Evolutionary conservation across 129 eudicot genomes (phyloP).

Genomic region (Oenanthe sinensis): DNA sequence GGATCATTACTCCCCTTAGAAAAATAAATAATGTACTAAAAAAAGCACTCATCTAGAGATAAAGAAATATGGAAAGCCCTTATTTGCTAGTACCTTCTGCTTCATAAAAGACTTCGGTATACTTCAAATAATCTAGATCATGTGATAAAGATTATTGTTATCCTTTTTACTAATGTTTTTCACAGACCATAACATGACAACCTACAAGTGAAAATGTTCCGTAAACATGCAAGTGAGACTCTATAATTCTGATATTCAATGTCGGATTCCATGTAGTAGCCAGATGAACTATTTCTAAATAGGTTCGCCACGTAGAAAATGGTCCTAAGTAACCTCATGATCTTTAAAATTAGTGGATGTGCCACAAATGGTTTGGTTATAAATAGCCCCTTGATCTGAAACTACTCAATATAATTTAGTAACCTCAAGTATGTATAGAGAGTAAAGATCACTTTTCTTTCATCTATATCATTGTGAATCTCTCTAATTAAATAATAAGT

Average conservation of each 20-base stretch:
- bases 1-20: background rate
- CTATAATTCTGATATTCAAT: slow-evolving; percentile 3
- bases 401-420: slow-evolving; percentile 16
- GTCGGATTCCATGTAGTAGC: slow-evolving; percentile 28
- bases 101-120: slow-evolving; percentile 14
- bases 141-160: background rate
- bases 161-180: slow-evolving; percentile 3
- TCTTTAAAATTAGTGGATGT: background rate
- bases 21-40: slow-evolving; percentile 9
- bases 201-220: slow-evolving; percentile 26
- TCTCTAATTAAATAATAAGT: slow-evolving; percentile 18
- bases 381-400: slow-evolving; percentile 15
- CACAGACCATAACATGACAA: slow-evolving; percentile 46
- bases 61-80: background rate
- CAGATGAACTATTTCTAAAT: slow-evolving; percentile 8
- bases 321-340: background rate
- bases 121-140: slow-evolving; percentile 1
- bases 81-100: background rate
- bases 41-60: slow-evolving; percentile 7
- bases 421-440: slow-evolving; percentile 46
- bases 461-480: slow-evolving; percentile 27
- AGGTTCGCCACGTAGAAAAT: background rate
- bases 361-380: slow-evolving; percentile 30
- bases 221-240: slow-evolving; percentile 23
- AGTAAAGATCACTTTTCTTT: slow-evolving; percentile 36